phyloP scores from a whole-genome alignment of 257 asterid genomes.

The Solanum sparsipilum region DNA sequence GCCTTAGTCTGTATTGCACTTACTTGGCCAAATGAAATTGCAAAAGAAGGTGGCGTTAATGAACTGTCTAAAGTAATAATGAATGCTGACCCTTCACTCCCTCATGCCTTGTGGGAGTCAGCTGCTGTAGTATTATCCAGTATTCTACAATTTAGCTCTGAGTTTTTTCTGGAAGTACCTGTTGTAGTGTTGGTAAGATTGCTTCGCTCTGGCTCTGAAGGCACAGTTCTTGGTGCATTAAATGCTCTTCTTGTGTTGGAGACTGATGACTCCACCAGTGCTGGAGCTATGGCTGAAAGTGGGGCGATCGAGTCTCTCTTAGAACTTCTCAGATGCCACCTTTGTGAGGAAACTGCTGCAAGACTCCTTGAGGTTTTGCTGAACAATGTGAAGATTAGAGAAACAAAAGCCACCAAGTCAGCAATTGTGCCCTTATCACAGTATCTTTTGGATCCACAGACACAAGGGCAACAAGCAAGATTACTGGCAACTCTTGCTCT shows the following conservation, averaged over 20 bases:
- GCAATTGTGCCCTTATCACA: slow-evolving; percentile 91
- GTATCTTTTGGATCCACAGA: slow-evolving; percentile 97
- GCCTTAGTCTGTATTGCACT: slow-evolving; percentile 75
- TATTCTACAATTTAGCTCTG: slow-evolving; percentile 89
- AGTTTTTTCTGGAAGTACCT: slow-evolving; percentile 93
- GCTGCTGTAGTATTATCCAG: slow-evolving; percentile 91
- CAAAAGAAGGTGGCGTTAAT: slow-evolving; percentile 95
- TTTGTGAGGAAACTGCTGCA: slow-evolving; percentile 94
- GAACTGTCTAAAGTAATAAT: slow-evolving; percentile 80
- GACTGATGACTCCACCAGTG: slow-evolving; percentile 89
- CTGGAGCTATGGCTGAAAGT: slow-evolving; percentile 98
- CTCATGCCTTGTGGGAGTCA: slow-evolving; percentile 86
- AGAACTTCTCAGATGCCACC: slow-evolving; percentile 88
- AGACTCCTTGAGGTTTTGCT: slow-evolving; percentile 81
- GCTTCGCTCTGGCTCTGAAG: slow-evolving; percentile 80
- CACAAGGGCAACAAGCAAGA: slow-evolving; percentile 97
- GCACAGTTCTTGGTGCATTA: slow-evolving; percentile 77
- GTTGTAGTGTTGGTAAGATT: slow-evolving; percentile 86
- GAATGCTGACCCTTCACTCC: slow-evolving; percentile 79
- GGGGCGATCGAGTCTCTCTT: slow-evolving; percentile 94
- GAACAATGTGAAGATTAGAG: slow-evolving; percentile 91
- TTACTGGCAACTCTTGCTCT: slow-evolving; percentile 92
- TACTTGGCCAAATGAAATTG: slow-evolving; percentile 94
- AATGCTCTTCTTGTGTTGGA: slow-evolving; percentile 95
- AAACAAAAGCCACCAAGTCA: slow-evolving; percentile 80